Evolutionary conservation across 2,329 filamentous ascomycete species (phyloP).

Genomic region (Fusarium cyanostomum): DNA sequence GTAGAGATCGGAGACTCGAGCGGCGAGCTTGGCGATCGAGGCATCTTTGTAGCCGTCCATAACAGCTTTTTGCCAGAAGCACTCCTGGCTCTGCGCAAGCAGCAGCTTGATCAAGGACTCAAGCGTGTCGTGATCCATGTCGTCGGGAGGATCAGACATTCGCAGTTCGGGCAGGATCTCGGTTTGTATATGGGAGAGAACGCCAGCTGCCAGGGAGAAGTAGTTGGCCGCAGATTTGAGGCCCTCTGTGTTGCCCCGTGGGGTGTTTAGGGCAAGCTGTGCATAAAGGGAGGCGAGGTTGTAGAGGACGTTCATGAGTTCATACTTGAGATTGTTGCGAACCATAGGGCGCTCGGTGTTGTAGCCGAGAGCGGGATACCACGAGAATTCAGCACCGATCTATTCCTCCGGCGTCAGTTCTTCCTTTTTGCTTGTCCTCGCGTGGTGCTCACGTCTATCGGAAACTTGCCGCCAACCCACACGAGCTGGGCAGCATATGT

Average conservation of each 20-base stretch:
- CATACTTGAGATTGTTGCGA: conserved; percentile 76
- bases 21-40: conserved; percentile 89
- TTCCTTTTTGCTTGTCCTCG: neutral
- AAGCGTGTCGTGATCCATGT: conserved; percentile 91
- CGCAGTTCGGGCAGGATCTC: conserved; percentile 84
- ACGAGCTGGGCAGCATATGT: conserved; percentile 91
- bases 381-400: conserved; percentile 95
- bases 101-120: conserved; percentile 85
- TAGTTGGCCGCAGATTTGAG: conserved; percentile 90
- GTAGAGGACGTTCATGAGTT: conserved; percentile 91
- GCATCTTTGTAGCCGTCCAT: conserved; percentile 93
- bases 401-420: conserved; percentile 47
- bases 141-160: conserved; percentile 83
- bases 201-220: conserved; percentile 87
- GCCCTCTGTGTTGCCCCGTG: conserved; percentile 80
- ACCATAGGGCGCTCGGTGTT: conserved; percentile 78
- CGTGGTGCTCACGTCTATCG: conserved; percentile 76
- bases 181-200: conserved; percentile 80
- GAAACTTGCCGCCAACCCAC: conserved; percentile 95
- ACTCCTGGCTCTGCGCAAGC: conserved; percentile 94
- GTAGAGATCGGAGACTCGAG: conserved; percentile 90
- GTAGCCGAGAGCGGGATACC: conserved; percentile 94
- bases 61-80: conserved; percentile 97
- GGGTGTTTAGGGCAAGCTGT: conserved; percentile 84
- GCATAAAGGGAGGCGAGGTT: conserved; percentile 95